These are phyloP conservation scores for Boletus vermiculosoides DNA, from an alignment of 768 basidiomycete species.

Conservation along the genomic window DNA sequence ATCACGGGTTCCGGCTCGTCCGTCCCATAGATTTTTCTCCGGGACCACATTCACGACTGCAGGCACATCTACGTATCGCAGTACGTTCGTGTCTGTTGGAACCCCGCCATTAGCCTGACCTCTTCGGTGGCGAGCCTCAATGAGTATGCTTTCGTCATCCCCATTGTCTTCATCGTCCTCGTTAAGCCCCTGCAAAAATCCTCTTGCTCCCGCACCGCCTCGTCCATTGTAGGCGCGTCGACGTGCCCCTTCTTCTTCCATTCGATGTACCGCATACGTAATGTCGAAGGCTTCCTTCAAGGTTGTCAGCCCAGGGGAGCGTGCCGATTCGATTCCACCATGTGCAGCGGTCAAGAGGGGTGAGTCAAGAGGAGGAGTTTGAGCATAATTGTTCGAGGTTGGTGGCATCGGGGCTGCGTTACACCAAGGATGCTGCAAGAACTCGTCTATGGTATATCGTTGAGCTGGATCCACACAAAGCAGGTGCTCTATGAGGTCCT, in stretches of 20 bases:
- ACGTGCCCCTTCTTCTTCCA: constrained; percentile 97
- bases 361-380: constrained; percentile 67
- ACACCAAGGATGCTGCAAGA: constrained; percentile 96
- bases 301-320: constrained; percentile 88
- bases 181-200: constrained; percentile 83
- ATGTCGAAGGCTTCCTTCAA: constrained; percentile 99
- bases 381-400: constrained; percentile 54
- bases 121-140: constrained; percentile 45
- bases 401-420: constrained; percentile 64
- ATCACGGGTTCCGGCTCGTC: constrained; percentile 72
- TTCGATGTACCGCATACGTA: constrained; percentile 97
- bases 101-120: constrained; percentile 29
- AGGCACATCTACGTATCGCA: constrained; percentile 10
- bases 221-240: constrained; percentile 77
- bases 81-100: constrained; percentile 8
- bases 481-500: constrained; percentile 92
- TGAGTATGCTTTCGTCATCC: constrained; percentile 47
- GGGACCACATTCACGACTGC: constrained; percentile 14
- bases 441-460: constrained; percentile 97
- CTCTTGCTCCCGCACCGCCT: constrained; percentile 73
- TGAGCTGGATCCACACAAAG: constrained; percentile 95
- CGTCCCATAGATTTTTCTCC: constrained; percentile 45
- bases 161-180: constrained; percentile 85
- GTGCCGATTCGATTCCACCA: constrained; percentile 67
- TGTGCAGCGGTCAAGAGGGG: constrained; percentile 82